phyloP scores from a whole-genome alignment of 768 basidiomycete species.

The Pleurotus eryngii region DNA sequence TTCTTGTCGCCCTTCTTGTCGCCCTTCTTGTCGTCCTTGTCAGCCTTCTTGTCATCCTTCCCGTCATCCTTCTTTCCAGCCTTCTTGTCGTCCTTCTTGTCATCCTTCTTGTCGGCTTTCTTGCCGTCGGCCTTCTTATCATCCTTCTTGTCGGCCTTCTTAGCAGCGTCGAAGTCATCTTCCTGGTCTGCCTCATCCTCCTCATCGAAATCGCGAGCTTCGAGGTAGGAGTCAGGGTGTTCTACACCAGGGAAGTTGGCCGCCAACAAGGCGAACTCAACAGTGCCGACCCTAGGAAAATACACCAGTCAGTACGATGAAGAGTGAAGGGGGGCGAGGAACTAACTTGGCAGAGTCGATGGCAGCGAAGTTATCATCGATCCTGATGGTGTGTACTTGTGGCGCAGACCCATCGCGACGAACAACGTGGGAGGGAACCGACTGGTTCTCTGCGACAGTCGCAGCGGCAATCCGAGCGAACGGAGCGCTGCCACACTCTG shows the following conservation, averaged over 20 bases:
- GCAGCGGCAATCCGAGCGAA: slow-evolving; percentile 29
- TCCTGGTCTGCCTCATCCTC: background rate
- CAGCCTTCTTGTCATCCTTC: background rate
- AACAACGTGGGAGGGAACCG: slow-evolving; percentile 23
- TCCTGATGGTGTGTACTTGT: slow-evolving; percentile 29
- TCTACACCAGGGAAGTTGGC: background rate
- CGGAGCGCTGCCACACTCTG: slow-evolving; percentile 10
- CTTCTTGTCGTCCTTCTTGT: background rate
- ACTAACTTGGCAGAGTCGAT: slow-evolving; percentile 17
- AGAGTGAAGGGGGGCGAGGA: background rate
- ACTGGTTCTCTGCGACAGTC: slow-evolving; percentile 34
- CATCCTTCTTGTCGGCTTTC: background rate
- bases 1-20: background rate
- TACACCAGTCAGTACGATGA: background rate
- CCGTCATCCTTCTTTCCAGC: background rate
- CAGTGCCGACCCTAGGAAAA: background rate
- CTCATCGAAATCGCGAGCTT: background rate
- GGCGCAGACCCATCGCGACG: slow-evolving; percentile 22
- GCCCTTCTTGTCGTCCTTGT: background rate
- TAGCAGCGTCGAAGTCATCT: background rate
- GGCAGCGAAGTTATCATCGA: slow-evolving; percentile 32
- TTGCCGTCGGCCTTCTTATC: background rate
- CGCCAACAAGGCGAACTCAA: slow-evolving; percentile 1
- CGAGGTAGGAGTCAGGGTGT: background rate
- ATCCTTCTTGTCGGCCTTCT: background rate